phyloP scores from a whole-genome alignment of 1,139 yeast species.

The Geotrichum candidum region DNA sequence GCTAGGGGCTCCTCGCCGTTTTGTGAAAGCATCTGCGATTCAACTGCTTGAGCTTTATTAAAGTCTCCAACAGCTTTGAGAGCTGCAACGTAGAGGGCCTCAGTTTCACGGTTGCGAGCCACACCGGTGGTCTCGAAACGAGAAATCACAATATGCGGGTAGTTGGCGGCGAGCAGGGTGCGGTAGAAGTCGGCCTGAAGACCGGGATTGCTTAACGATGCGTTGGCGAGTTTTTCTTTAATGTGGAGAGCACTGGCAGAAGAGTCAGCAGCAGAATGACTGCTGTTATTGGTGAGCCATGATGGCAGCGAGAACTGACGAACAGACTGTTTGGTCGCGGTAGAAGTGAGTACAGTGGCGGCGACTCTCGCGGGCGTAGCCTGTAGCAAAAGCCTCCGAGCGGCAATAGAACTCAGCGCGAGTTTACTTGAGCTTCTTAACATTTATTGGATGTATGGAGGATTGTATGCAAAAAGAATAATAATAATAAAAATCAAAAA shows the following conservation, averaged over 20 bases:
- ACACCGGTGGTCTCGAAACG: constrained; percentile 90
- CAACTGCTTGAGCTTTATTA: constrained; percentile 61
- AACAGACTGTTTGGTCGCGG: neutral
- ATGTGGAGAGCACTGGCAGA: constrained; percentile 7
- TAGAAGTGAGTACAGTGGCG: neutral
- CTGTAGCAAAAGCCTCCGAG: neutral
- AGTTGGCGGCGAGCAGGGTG: constrained; percentile 63
- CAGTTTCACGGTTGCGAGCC: constrained; percentile 72
- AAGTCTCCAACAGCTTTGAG: constrained; percentile 68
- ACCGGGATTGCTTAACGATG: constrained; percentile 56
- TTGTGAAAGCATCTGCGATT: constrained; percentile 21
- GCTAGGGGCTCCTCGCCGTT: constrained; percentile 9
- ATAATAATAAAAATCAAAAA: neutral
- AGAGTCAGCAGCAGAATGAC: neutral
- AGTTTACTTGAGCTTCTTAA: neutral
- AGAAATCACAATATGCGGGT: constrained; percentile 89
- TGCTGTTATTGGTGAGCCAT: neutral
- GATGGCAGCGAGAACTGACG: neutral
- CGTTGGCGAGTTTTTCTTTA: constrained; percentile 72
- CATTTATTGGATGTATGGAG: neutral
- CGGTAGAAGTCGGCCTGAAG: constrained; percentile 80
- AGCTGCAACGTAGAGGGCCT: constrained; percentile 72
- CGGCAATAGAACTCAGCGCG: neutral
- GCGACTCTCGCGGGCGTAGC: neutral
- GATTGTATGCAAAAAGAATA: neutral